Evolutionary conservation across 2,329 filamentous ascomycete species (phyloP), one percentile per base, ranked within the genome.

Genomic region (Colletotrichum cuscutae): DNA sequence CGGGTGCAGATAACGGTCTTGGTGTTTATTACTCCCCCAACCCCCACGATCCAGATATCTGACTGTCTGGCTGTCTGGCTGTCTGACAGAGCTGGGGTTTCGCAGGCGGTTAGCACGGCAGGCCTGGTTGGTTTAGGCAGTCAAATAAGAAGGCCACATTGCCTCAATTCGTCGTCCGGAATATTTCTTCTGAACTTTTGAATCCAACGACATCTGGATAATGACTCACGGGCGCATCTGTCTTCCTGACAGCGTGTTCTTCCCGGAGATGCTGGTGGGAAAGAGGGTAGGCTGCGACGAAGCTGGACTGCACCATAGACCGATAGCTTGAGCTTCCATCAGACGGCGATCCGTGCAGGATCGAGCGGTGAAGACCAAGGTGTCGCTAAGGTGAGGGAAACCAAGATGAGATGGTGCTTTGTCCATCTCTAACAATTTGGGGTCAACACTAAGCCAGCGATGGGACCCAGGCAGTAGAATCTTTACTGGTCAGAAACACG

Each of bases 351-450:
- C 59, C 46, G 64, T 68, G 52, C 65, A 22, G n/a, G 28, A 26
- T 4, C 24, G 49, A 62, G 66, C 66, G 71, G 71, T 72, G 60
- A 70, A 65, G 53, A 35, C 12, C 15, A 46, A 49, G 60, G 53
- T 72, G 65, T 32, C 26, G 22, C 49, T 37, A 57, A 58, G 64
- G 46, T 30, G 24, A 62, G 32, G 35, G 5, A 37, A 46, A 24
- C 15, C 32, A 65, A 15, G 32, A 35, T 32, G 9, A 22, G 35
- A 28, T 30, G 30, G 46, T 53, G 61, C 61, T 53, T 56, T 46
- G 52, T 24, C 15, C 26, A 28, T 37, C 37, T 24, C 52, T 53
- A 58, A 42, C 30, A 69, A 53, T 68, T 30, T 32, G 24, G 58
- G 54, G 53, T 58, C 53, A n/a, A 35, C 30, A 53, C 69, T 68